Base-by-base conservation (phyloP, 306 rosid species). In the Vigna hirtella region DNA sequence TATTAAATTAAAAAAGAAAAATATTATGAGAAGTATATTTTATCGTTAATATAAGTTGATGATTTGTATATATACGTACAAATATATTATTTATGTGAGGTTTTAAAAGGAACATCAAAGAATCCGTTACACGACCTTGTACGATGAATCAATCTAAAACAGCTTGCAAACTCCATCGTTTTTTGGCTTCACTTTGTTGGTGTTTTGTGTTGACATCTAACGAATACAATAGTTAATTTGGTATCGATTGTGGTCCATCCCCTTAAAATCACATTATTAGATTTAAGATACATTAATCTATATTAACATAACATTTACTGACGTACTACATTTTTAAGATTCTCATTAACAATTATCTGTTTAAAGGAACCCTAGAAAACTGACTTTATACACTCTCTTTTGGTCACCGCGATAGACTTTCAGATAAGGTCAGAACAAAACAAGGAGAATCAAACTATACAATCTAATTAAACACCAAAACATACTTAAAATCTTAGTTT, bases 341-440 rank as follows among this genome's bases (percentile, higher is more conserved):
- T 45, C 55, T 66, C 34, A 76, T 76, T 76, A 57, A 26, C 20
- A 36, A 49, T 34, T 56, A 43, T 34, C 36, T 70, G 9, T 70
- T 53, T n/a, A 70, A 66, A 42, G 12, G 50, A 71, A 79, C 79
- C 77, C 79, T 43, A 32, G 83, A 81, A 61, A 26, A 77, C 81
- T 49, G 69, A 76, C 80, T 76, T 64, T 40, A 51, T 61, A 18
- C 79, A 30, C 17, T 55, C 42, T 69, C 66, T 70, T 63, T 10
- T 26, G 28, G 48, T 79, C 68, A 80, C 15, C 72, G 71, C 42
- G 53, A 57, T 62, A 69, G 47, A 32, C 16, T 62, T 67, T 48
- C 11, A 43, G 24, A 80, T 40, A n/a, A 47, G 65, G 10, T 50
- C 47, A 47, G 24, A 61, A 52, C 34, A 69, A 40, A 52, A 73